Evolutionary conservation across 2,329 filamentous ascomycete species (phyloP).

Genomic region (Kalaharituber pfeilii): DNA sequence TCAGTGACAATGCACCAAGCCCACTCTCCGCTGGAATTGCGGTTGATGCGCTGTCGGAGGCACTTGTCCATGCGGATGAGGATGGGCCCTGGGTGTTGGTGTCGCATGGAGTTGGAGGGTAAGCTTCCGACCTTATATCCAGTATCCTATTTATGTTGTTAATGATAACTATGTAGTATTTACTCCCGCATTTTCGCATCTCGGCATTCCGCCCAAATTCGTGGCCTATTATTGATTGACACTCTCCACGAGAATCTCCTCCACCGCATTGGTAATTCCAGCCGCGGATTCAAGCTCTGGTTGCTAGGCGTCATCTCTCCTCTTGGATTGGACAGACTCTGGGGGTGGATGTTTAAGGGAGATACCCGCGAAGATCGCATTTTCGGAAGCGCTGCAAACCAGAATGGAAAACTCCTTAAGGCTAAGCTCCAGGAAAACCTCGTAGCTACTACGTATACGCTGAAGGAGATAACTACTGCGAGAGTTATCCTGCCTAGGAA

Average conservation of each 20-base stretch:
- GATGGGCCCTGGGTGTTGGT: conserved; percentile 76
- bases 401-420: conserved; percentile 70
- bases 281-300: conserved; percentile 73
- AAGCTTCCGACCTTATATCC: conserved; percentile 2
- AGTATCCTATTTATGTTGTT: background rate
- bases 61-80: conserved; percentile 62
- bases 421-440: conserved; percentile 84
- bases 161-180: conserved; percentile 41
- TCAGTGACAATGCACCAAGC: conserved; percentile 74
- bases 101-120: conserved; percentile 54
- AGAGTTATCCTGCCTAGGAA: conserved; percentile 60
- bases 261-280: conserved; percentile 44
- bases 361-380: conserved; percentile 68
- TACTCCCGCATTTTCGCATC: conserved; percentile 85
- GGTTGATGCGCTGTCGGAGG: conserved; percentile 75
- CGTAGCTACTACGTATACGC: conserved; percentile 67
- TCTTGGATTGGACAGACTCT: conserved; percentile 63
- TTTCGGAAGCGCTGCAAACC: conserved; percentile 61
- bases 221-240: conserved; percentile 70
- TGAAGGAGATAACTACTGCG: conserved; percentile 63
- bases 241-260: conserved; percentile 78
- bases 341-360: conserved; percentile 65
- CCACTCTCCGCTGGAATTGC: conserved; percentile 86
- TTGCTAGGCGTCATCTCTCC: conserved; percentile 69
- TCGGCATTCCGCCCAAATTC: conserved; percentile 56